phyloP scores from a whole-genome alignment of 2,329 filamentous ascomycete species.

The Sarocladium brachiariae region DNA sequence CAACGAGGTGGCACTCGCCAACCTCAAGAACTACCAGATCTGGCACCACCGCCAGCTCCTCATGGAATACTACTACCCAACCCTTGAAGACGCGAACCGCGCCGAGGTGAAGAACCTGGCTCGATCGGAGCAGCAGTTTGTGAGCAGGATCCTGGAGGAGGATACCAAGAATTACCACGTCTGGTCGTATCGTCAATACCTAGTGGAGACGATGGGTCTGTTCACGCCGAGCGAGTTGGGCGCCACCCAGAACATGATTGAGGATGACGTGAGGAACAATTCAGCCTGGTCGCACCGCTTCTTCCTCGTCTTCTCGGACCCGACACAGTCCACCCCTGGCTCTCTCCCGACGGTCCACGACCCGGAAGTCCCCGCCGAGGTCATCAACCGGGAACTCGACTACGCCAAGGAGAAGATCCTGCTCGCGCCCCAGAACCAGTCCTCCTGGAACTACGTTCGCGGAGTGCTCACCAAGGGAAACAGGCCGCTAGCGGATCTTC shows the following conservation, averaged over 20 bases:
- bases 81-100: conserved; percentile 50
- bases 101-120: conserved; percentile 52
- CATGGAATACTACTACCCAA: conserved; percentile 49
- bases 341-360: conserved; percentile 45
- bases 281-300: conserved; percentile 97
- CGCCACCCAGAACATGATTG: conserved; percentile 65
- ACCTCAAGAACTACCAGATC: conserved; percentile 99
- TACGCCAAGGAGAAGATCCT: conserved; percentile 68
- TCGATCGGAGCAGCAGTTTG: conserved; percentile 64
- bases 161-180: conserved; percentile 99
- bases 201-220: conserved; percentile 58
- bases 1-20: conserved; percentile 70
- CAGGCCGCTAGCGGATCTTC: conserved; percentile 36
- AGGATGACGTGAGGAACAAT: conserved; percentile 85
- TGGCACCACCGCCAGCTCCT: conserved; percentile 72
- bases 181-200: conserved; percentile 84
- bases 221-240: conserved; percentile 65
- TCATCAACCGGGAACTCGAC: conserved; percentile 67
- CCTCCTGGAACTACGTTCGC: conserved; percentile 85
- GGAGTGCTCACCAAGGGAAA: conserved; percentile 66
- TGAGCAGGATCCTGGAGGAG: conserved; percentile 70
- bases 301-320: conserved; percentile 76
- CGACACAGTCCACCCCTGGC: conserved; percentile 38
- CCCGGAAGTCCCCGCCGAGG: conserved; percentile 48
- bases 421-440: conserved; percentile 86